Evolutionary conservation across 768 basidiomycete genomes (phyloP).

Genomic region (Leccinum barrowsii): DNA sequence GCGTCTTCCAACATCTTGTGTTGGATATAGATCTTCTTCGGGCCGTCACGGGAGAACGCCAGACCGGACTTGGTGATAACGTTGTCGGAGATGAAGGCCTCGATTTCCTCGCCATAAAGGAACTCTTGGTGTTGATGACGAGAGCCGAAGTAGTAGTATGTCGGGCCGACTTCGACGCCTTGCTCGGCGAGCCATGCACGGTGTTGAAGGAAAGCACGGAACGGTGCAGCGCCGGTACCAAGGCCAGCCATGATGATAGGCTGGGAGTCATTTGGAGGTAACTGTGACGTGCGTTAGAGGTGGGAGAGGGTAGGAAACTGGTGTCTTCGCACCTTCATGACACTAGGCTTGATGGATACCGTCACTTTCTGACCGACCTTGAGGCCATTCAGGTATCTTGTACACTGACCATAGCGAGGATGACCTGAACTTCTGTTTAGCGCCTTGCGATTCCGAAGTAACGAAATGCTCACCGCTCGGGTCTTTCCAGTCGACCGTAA

Average conservation of each 20-base stretch:
- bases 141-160: slow-evolving; percentile 98
- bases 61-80: slow-evolving; percentile 88
- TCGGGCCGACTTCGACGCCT: slow-evolving; percentile 80
- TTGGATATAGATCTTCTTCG: slow-evolving; percentile 96
- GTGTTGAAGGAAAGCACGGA: slow-evolving; percentile 98
- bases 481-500: slow-evolving; percentile 92
- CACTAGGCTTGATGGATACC: slow-evolving; percentile 96
- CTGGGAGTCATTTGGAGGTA: slow-evolving; percentile 79
- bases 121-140: slow-evolving; percentile 95
- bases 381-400: slow-evolving; percentile 85
- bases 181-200: slow-evolving; percentile 78
- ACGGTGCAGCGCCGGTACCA: slow-evolving; percentile 97
- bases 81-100: slow-evolving; percentile 84
- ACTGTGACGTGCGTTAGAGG: slow-evolving; percentile 38
- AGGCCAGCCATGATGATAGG: slow-evolving; percentile 99
- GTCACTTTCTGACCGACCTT: slow-evolving; percentile 89
- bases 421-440: slow-evolving; percentile 46
- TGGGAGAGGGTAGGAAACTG: not conserved
- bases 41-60: slow-evolving; percentile 93
- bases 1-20: slow-evolving; percentile 97
- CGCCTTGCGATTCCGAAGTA: not conserved
- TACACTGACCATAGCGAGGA: slow-evolving; percentile 89
- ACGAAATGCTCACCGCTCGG: slow-evolving; percentile 59
- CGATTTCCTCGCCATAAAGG: slow-evolving; percentile 94
- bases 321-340: slow-evolving; percentile 79